Conservation (phyloP, 2,329 filamentous ascomycete species). For the Aspergillus novoparasiticus region DNA sequence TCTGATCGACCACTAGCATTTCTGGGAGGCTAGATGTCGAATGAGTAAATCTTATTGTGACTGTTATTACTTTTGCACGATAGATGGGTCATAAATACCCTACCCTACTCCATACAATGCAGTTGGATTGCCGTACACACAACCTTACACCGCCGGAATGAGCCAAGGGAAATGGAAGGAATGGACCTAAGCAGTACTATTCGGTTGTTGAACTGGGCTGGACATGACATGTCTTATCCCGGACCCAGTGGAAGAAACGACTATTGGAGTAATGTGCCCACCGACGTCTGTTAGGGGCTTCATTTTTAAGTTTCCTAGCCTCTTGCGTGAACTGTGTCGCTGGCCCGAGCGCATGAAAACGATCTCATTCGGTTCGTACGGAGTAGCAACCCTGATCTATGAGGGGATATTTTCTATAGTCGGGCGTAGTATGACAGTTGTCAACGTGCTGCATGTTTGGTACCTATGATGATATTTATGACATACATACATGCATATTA, state of each 20-base stretch:
- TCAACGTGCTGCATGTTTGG: not conserved
- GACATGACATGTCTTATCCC: constrained; percentile 5
- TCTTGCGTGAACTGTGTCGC: not conserved
- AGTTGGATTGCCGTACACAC: not conserved
- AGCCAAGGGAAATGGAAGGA: not conserved
- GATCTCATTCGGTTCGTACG: not conserved
- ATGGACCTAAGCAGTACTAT: not conserved
- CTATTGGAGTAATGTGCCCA: not conserved
- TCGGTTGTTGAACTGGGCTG: not conserved
- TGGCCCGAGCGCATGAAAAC: not conserved
- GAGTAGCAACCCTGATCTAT: not conserved
- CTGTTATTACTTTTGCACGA: not conserved
- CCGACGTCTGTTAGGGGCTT: not conserved
- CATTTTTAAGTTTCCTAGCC: not conserved
- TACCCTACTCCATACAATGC: not conserved
- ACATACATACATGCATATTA: constrained; percentile 6
- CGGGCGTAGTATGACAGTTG: not conserved
- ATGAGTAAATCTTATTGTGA: not conserved
- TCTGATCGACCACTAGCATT: not conserved
- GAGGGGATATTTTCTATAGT: not conserved
- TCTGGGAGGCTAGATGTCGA: not conserved
- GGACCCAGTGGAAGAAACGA: not conserved
- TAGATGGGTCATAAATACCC: not conserved
- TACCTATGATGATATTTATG: not conserved
- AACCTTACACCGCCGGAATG: not conserved